Percentiles rank a stretch among this genome's conserved stretches.
Evolutionary conservation across 2,329 filamentous ascomycete genomes (phyloP).

Genomic region (Pseudogymnoascus sp.): DNA sequence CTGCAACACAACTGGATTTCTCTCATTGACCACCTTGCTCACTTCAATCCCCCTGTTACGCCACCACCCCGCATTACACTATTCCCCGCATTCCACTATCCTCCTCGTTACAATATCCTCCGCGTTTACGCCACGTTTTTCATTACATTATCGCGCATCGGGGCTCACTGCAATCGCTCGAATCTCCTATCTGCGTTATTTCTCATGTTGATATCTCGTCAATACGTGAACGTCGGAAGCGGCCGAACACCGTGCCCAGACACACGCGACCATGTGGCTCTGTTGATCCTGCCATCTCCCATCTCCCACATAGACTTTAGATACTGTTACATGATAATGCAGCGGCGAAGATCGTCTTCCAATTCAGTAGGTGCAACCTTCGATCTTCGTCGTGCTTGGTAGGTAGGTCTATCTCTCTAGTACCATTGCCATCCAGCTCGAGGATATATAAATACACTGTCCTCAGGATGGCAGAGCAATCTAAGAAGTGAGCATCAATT

Average conservation of each 20-base stretch:
- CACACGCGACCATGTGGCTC: not conserved
- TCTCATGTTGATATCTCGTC: not conserved
- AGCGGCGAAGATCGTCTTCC: not conserved
- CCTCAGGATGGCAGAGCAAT: not conserved
- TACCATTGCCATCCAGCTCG: no score
- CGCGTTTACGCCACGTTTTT: not conserved
- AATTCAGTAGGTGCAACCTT: not conserved
- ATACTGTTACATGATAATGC: not conserved
- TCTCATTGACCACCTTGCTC: not conserved
- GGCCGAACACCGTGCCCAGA: not conserved
- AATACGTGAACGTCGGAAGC: not conserved
- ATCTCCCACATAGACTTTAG: not conserved
- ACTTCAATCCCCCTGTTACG: not conserved
- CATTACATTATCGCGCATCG: not conserved
- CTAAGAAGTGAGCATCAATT: not conserved
- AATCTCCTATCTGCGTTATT: not conserved
- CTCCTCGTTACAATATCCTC: not conserved
- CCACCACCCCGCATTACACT: not conserved
- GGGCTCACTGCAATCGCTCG: not conserved
- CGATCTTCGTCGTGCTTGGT: not conserved
- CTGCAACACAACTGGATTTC: not conserved
- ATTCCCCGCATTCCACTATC: no score
- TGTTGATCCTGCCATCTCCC: not conserved
- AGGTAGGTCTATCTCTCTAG: not conserved
- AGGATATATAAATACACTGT: not conserved